Conservation (phyloP, 495 filamentous ascomycete genomes). For the Lasiosphaeris hirsuta region DNA sequence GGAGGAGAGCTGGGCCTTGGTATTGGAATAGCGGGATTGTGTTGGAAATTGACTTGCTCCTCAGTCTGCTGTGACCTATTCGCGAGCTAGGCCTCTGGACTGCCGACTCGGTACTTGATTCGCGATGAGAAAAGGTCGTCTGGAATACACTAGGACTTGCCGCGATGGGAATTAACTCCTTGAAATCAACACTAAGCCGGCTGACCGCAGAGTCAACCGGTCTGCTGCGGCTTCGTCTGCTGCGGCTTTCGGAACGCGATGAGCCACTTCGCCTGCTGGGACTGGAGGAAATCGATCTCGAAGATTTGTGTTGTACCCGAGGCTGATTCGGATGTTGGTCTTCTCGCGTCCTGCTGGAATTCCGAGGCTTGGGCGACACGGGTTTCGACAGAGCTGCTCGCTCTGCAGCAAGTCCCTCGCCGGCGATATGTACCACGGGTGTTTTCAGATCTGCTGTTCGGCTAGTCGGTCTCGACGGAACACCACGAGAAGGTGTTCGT, state of each 20-base stretch:
- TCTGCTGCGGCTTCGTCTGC: not conserved
- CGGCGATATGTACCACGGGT: not conserved
- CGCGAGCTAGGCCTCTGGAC: not conserved
- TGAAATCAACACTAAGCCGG: not conserved
- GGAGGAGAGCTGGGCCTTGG: conserved; percentile 1
- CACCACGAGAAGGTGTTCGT: conserved; percentile 5
- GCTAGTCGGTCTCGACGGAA: conserved; percentile 9
- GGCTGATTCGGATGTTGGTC: not conserved
- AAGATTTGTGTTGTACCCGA: not conserved
- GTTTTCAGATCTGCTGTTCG: conserved; percentile 3
- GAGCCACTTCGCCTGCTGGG: not conserved
- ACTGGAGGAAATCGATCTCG: not conserved
- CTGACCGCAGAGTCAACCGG: not conserved
- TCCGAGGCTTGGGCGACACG: conserved; percentile 12
- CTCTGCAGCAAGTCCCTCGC: not conserved
- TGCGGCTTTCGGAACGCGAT: not conserved
- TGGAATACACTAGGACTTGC: conserved; percentile 31
- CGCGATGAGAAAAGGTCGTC: conserved; percentile 1
- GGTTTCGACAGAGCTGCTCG: not conserved
- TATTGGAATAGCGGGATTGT: conserved; percentile 2
- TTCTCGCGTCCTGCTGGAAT: conserved; percentile 12
- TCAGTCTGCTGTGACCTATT: not conserved
- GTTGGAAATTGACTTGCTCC: conserved; percentile 10
- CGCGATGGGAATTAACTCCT: conserved; percentile 23
- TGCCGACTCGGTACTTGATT: not conserved